Percentiles rank a stretch among this genome's conserved stretches.
phyloP scores from a whole-genome alignment of 257 asterid genomes.

The Rauvolfia tetraphylla region DNA sequence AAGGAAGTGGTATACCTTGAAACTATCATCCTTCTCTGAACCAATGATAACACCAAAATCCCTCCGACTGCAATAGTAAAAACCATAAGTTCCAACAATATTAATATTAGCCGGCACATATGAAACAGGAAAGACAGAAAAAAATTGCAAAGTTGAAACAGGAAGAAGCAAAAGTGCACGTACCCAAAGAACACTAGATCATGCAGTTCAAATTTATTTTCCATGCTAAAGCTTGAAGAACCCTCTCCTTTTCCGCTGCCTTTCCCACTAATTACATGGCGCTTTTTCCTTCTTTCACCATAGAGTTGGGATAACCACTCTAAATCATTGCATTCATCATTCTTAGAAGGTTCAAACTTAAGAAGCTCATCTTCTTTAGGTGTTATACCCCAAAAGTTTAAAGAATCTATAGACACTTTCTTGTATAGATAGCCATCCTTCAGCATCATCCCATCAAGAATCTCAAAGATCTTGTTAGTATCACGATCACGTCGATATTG shows the following conservation, averaged over 20 bases:
- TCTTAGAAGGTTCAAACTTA: constrained; percentile 83
- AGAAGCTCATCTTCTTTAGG: constrained; percentile 86
- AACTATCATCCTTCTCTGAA: constrained; percentile 66
- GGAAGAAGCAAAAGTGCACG: constrained; percentile 22
- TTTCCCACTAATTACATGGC: constrained; percentile 40
- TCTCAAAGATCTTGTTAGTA: constrained; percentile 54
- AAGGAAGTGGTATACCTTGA: constrained; percentile 50
- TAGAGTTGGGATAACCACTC: constrained; percentile 88
- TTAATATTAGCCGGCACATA: constrained; percentile 5
- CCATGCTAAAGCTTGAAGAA: constrained; percentile 48
- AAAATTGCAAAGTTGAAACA: background rate
- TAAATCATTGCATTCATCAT: constrained; percentile 55
- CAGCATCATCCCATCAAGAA: constrained; percentile 92
- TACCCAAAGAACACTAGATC: constrained; percentile 93
- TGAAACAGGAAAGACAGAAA: background rate
- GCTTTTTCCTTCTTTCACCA: constrained; percentile 62
- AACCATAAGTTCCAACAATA: constrained; percentile 16
- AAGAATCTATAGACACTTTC: constrained; percentile 65
- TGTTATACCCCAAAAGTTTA: constrained; percentile 71
- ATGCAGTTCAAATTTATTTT: constrained; percentile 59
- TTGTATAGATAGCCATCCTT: constrained; percentile 91
- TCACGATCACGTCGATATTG: constrained; percentile 89
- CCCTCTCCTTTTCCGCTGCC: constrained; percentile 58
- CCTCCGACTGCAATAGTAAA: constrained; percentile 56
- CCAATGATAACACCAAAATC: constrained; percentile 91